Evolutionary conservation across 768 basidiomycete genomes (phyloP), one percentile per base, ranked within the genome.

Genomic region (Mrakia hoshinonis): DNA sequence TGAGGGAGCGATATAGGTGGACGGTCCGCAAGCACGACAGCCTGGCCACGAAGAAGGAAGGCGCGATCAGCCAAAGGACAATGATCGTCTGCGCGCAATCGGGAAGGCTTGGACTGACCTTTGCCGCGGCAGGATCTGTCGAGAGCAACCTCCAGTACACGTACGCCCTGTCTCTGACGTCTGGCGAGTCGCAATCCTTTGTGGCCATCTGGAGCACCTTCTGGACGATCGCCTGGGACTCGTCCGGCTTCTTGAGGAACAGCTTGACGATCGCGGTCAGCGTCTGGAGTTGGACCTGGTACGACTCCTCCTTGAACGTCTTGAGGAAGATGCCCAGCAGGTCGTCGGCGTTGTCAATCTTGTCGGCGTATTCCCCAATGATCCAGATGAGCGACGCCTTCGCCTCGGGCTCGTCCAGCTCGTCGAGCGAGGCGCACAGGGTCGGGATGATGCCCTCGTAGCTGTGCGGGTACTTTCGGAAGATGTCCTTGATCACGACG

Each of bases 301-400:
- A 91, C 9, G 90, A 87, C 80, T 99, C 96, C 76, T 99, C 96
- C 36, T 85, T 88, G 81, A 98, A 98, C 2, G 88, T 84, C 69
- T 95, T 91, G 26, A 99, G 89, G 78, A 96, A 97, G 63, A 89
- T 88, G 18, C 86, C 85, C 74, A 98, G 82, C 29, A 99, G 83
- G 76, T 97, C 94, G 78, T 91, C 92, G 3, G 95, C 93, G 74
- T 99, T 99, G 75, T 94, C 92, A 74, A 98, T 97, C 81, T 88
- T 85, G 79, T 98, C 86, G 39, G 96, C 90, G 76, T 92, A 98
- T 81, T 99, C 92, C 0, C 96, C 96, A 46, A 98, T 81, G 76
- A 98, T 92, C 96, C 96, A 99, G 39, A 99, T 85, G 87, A 99
- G 96, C 12, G 93, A 89, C 2, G 95, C 89, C 78, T 98, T 98